Base-by-base conservation (phyloP, 164 flowering plant genomes). In the Berberis vulgaris region DNA sequence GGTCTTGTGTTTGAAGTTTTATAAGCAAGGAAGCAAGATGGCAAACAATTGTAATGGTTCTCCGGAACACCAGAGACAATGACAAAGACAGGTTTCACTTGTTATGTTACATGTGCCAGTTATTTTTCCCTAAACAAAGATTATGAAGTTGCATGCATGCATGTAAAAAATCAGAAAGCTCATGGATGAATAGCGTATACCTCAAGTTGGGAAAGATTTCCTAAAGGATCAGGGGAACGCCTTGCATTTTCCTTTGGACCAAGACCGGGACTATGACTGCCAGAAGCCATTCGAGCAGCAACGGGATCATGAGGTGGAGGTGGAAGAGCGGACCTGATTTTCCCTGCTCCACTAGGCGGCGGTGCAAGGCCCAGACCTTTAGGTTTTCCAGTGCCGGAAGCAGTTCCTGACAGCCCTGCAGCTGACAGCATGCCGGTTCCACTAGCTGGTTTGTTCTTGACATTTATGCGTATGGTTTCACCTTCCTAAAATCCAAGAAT, bases 231-330 rank as follows among this genome's bases (percentile, higher is more conserved):
- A 59, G 66, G 70, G 12, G 80, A n/a, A 52, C 44, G 71, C 72
- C 81, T 81, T 52, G 71, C 63, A 63, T 63, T 77, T 61, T 88
- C 92, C 67, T 79, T 74, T 6, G 78, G 65, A 50, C 74, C 80
- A 59, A 65, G 57, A 60, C 65, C 76, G 71, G 40, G 68, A 60
- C 61, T 72, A 59, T 59, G 81, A 62, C 45, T 66, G 6, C 77
- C 44, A 64, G 91, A 74, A 64, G 81, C 63, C 61, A 77, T 74
- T 65, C 89, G 73, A 59, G 81, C 74, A 77, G 86, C 79, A 70
- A 65, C 97, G 57, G 93, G 91, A 74, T 95, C 99, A 80, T 95
- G 91, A 1, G 97, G 98, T 41, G 99, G 99, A 7, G 98, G 99
- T 42, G 95, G 98, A 56, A 95, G 86, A 52, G 89, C 83, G 56